Evolutionary conservation across 1,139 yeast species (phyloP).

Genomic region (Suhomyces anneliseae): DNA sequence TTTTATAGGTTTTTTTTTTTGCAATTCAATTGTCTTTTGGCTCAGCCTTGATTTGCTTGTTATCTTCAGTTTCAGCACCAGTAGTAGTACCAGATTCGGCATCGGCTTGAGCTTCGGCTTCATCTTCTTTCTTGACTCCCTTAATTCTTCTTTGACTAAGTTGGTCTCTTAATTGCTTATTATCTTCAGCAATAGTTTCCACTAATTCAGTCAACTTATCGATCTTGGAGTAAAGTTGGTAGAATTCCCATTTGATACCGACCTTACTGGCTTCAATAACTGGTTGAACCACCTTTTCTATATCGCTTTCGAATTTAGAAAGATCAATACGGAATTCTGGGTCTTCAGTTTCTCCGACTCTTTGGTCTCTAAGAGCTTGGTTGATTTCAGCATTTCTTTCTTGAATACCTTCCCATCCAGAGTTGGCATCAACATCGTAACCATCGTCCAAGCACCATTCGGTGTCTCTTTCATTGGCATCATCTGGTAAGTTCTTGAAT

Average conservation of each 20-base stretch:
- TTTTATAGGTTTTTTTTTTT: no score
- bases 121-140: background rate
- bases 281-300: slow-evolving; percentile 55
- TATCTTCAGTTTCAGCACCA: background rate
- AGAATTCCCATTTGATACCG: slow-evolving; percentile 70
- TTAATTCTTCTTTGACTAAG: background rate
- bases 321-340: slow-evolving; percentile 62
- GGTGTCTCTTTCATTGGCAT: slow-evolving; percentile 74
- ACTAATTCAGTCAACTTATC: slow-evolving; percentile 46
- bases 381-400: slow-evolving; percentile 38
- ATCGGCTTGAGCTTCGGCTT: background rate
- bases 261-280: slow-evolving; percentile 51
- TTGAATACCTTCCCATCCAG: slow-evolving; percentile 42
- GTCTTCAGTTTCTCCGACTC: slow-evolving; percentile 67
- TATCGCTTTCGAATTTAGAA: slow-evolving; percentile 47
- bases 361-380: slow-evolving; percentile 49
- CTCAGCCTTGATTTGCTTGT: background rate
- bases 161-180: slow-evolving; percentile 29
- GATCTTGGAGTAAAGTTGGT: slow-evolving; percentile 51
- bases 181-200: slow-evolving; percentile 43
- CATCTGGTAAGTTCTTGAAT: slow-evolving; percentile 64
- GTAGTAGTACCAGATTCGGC: background rate
- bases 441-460: slow-evolving; percentile 89
- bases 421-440: slow-evolving; percentile 42
- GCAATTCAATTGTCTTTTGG: background rate